Conservation (phyloP, 1,139 yeast species). For the Hanseniaspora uvarum region DNA sequence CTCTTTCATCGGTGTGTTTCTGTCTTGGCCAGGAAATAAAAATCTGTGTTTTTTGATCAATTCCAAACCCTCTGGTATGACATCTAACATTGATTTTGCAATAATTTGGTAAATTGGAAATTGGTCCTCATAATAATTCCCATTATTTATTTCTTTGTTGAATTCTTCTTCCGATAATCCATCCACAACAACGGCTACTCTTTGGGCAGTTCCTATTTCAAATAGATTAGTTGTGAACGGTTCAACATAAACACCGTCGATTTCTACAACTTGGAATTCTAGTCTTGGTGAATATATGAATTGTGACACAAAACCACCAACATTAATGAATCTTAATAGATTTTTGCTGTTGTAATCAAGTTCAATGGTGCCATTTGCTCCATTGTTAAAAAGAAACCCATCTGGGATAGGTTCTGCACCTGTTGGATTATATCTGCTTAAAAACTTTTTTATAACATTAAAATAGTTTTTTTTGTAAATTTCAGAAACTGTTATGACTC, state of each 20-base stretch:
- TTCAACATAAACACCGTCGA: conserved; percentile 59
- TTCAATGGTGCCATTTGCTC: conserved; percentile 46
- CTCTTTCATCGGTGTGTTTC: background rate
- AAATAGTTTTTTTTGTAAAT: conserved; percentile 49
- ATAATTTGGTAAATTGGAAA: conserved; percentile 53
- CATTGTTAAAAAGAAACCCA: conserved; percentile 53
- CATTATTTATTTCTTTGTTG: background rate
- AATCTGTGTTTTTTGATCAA: conserved; percentile 41
- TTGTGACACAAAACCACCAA: conserved; percentile 66
- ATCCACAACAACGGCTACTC: conserved; percentile 51
- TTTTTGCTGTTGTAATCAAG: conserved; percentile 57
- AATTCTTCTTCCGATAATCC: conserved; percentile 34
- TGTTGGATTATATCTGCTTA: conserved; percentile 61
- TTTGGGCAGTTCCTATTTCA: conserved; percentile 61
- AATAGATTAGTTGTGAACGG: conserved; percentile 48
- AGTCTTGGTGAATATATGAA: conserved; percentile 60
- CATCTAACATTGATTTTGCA: conserved; percentile 60
- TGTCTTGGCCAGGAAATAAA: conserved; percentile 15
- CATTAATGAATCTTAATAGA: conserved; percentile 50
- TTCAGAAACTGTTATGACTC: conserved; percentile 47
- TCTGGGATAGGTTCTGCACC: conserved; percentile 78
- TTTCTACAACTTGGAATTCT: conserved; percentile 55
- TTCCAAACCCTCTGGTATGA: conserved; percentile 44
- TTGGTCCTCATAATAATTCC: conserved; percentile 31
- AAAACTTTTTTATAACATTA: conserved; percentile 39